Evolutionary conservation across 2,329 filamentous ascomycete species (phyloP).

Genomic region (Arthrobotrys sphaeroides): DNA sequence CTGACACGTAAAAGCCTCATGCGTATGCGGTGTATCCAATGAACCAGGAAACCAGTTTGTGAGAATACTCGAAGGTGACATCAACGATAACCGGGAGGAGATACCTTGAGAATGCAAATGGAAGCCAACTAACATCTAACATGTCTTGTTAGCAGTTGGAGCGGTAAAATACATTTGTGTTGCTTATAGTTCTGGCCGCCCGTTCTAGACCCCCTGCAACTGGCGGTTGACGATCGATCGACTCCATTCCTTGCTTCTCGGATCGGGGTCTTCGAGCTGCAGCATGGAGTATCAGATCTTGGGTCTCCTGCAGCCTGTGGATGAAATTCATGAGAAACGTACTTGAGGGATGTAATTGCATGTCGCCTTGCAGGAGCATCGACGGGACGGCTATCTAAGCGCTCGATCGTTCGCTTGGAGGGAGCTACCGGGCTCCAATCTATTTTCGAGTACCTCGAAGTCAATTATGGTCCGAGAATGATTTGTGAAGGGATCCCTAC

Average conservation of each 20-base stretch:
- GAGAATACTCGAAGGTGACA: not conserved
- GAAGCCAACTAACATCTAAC: no score
- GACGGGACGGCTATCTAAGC: slow-evolving; percentile 49
- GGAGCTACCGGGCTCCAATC: not conserved
- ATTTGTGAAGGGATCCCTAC: slow-evolving; percentile 5
- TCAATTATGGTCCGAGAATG: not conserved
- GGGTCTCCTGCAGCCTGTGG: no score
- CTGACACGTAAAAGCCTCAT: not conserved
- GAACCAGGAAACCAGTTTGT: slow-evolving; percentile 2
- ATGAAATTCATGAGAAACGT: no score
- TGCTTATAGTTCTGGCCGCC: not conserved
- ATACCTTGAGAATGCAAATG: no score
- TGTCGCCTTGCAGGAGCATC: not conserved
- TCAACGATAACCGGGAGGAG: no score
- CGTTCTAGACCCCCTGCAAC: not conserved
- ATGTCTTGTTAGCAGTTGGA: no score
- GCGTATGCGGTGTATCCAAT: slow-evolving; percentile 14
- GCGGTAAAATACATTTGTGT: not conserved
- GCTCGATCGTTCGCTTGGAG: slow-evolving; percentile 39
- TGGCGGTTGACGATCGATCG: no score
- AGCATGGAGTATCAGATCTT: not conserved
- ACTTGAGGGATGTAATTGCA: no score
- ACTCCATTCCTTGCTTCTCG: no score
- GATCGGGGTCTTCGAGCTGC: no score
- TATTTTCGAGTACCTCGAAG: not conserved